Evolutionary conservation across 129 eudicot genomes (phyloP), one percentile per base, ranked within the genome.

Genomic region (Flaveria sonorensis): DNA sequence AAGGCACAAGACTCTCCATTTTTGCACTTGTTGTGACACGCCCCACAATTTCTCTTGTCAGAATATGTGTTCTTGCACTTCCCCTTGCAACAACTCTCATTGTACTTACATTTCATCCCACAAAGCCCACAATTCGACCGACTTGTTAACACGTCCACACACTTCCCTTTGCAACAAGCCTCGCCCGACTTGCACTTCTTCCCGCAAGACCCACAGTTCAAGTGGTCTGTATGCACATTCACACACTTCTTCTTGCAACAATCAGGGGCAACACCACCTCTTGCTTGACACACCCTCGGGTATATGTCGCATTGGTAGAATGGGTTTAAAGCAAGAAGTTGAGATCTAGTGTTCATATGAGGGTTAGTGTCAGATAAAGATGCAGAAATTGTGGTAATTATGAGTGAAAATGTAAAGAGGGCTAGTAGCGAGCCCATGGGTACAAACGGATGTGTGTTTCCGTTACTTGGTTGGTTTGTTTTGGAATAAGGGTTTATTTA

Each of bases 211-310:
- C 88, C 86, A 9, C 88, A 85, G 13, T 85, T 85, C 9, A 66
- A 30, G 19, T 18, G 3, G 64, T 85, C 88, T 3, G 53, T 81
- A 48, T 72, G 75, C 53, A 85, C 86, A 55, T 85, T 73, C 48
- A 85, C 86, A 47, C 88, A 85, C 71, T 81, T 82, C 74, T 85
- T 85, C 68, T 70, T 81, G 71, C 88, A 85, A 13, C 88, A 85
- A 63, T 85, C 82, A 3, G 79, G 86, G 12, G 64, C 45, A 10
- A 50, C 45, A n/a, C 88, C 81, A 15, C 86, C 83, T 76, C 16
- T 78, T 10, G 15, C 36, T 48, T 63, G 53, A 48, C 89, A 85
- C 51, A 85, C 86, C 82, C 80, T 78, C 4, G 89, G 86, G 70
- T 78, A 78, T 70, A 70, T 18, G 71, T 82, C 76, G 42, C 89